Evolutionary conservation across 345 rosid genomes (phyloP).

Genomic region (Eutrema yunnanense): DNA sequence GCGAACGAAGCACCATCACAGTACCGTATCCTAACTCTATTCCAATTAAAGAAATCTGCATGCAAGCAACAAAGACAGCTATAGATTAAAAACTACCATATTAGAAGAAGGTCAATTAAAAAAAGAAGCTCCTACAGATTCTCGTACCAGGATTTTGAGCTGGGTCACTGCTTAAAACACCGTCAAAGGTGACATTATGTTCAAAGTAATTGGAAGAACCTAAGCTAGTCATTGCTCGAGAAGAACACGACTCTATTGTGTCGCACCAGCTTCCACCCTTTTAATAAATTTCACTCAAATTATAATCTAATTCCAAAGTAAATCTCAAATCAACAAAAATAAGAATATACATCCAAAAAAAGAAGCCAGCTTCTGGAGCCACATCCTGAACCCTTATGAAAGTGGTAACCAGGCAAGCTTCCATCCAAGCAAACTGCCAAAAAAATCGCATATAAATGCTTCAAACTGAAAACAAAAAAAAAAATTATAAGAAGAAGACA

Average conservation of each 20-base stretch:
- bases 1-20: constrained; percentile 94
- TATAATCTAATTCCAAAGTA: neutral
- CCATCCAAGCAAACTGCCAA: constrained; percentile 77
- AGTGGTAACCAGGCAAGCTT: constrained; percentile 68
- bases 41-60: constrained; percentile 80
- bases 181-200: constrained; percentile 36
- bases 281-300: neutral
- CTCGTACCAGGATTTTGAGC: constrained; percentile 59
- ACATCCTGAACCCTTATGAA: constrained; percentile 55
- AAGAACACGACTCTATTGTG: constrained; percentile 42
- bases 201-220: constrained; percentile 70
- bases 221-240: constrained; percentile 39
- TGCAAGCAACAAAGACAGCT: neutral
- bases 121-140: neutral
- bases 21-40: constrained; percentile 66
- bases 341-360: constrained; percentile 55
- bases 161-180: constrained; percentile 49
- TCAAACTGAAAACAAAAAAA: neutral
- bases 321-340: neutral
- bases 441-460: neutral
- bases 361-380: constrained; percentile 72
- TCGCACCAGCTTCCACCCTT: constrained; percentile 87
- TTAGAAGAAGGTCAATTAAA: neutral
- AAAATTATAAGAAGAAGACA: neutral
- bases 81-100: neutral